A percentile compares a stretch with the other conserved stretches of the same genome.
Evolutionary conservation across 2,329 filamentous ascomycete species (phyloP).

Genomic region (Fonsecaea pedrosoi): DNA sequence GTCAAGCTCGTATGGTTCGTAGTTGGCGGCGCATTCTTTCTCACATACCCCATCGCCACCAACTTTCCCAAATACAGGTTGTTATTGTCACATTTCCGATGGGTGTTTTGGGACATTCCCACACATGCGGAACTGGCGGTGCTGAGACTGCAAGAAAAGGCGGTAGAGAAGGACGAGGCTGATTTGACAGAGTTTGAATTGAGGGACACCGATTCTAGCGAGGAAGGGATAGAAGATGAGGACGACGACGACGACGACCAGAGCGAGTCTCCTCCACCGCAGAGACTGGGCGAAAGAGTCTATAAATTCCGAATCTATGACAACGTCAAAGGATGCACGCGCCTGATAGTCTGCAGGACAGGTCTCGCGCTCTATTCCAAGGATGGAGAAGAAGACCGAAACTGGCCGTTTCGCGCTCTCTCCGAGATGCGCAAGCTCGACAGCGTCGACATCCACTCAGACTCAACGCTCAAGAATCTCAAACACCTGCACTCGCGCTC

Average conservation of each 20-base stretch:
- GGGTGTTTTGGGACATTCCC: constrained; percentile 50
- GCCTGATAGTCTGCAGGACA: constrained; percentile 20
- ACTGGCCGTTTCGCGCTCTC: constrained; percentile 23
- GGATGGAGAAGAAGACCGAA: constrained; percentile 1
- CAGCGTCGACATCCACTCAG: constrained; percentile 6
- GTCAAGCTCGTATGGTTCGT: constrained; percentile 48
- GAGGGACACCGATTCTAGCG: neutral
- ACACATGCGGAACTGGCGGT: constrained; percentile 42
- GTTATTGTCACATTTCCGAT: constrained; percentile 46
- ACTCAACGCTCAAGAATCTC: constrained; percentile 26
- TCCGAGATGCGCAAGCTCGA: constrained; percentile 36
- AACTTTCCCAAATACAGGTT: constrained; percentile 47
- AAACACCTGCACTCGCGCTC: constrained; percentile 24
- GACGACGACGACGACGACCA: neutral
- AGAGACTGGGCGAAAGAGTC: neutral
- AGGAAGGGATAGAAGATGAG: constrained; percentile 1
- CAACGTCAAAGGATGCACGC: constrained; percentile 11
- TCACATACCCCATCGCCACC: constrained; percentile 47
- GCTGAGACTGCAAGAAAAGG: constrained; percentile 34
- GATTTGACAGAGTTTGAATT: constrained; percentile 25
- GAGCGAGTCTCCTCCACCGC: neutral
- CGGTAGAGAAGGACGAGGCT: constrained; percentile 21
- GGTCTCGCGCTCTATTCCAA: constrained; percentile 13
- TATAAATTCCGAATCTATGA: constrained; percentile 26
- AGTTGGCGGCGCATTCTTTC: constrained; percentile 46